Conservation (phyloP, 2,329 filamentous ascomycete genomes). For the Cercospora beticola region DNA sequence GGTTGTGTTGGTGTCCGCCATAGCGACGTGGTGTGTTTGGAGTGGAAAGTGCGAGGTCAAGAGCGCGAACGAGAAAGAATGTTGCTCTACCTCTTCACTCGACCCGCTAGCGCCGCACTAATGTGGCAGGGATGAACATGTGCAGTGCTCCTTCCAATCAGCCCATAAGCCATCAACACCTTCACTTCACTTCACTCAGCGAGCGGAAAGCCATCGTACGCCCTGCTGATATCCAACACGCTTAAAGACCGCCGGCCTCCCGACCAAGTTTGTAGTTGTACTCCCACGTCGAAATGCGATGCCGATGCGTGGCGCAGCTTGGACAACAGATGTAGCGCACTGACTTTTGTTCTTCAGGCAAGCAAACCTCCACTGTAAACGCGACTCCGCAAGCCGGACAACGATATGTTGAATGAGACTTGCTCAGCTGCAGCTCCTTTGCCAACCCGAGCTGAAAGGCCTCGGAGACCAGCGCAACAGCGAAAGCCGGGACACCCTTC, state of each 20-base stretch:
- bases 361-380: background rate
- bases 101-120: background rate
- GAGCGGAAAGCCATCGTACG: too few relatives aligned
- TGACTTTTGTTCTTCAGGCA: background rate
- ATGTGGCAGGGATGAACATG: background rate
- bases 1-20: background rate
- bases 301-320: background rate
- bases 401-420: background rate
- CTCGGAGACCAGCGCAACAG: background rate
- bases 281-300: background rate
- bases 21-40: background rate
- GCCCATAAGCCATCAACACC: too few relatives aligned
- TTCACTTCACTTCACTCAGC: background rate
- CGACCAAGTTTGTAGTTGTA: background rate
- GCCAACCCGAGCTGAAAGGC: background rate
- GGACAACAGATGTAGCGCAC: background rate
- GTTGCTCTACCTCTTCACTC: background rate
- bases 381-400: background rate
- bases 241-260: too few relatives aligned
- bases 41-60: background rate
- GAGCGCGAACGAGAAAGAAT: background rate
- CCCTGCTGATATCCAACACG: too few relatives aligned
- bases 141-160: background rate
- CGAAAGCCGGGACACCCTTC: background rate
- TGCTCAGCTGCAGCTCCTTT: background rate